Conservation (phyloP, 192 early-diverging fungal species). For the Helicostylum pulchrum region DNA sequence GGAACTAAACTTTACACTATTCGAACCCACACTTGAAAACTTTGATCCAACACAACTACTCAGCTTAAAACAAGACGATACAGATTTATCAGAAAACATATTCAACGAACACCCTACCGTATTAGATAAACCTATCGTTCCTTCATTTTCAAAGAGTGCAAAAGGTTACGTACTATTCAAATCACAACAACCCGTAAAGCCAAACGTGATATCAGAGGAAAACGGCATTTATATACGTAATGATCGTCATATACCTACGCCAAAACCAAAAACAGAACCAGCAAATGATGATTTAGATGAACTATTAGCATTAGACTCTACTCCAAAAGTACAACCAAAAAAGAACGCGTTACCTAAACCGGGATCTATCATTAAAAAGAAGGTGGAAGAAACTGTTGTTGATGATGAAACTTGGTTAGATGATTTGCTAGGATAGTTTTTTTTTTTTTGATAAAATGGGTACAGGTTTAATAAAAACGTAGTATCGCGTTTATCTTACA, state of each 20-base stretch:
- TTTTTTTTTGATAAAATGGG: too few relatives aligned
- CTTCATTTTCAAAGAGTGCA: conserved; percentile 24
- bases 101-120: conserved; percentile 8
- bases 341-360: conserved; percentile 9
- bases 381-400: not conserved
- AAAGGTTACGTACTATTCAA: conserved; percentile 31
- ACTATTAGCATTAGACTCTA: conserved; percentile 13
- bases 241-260: conserved; percentile 19
- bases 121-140: conserved; percentile 29
- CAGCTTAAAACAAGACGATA: conserved; percentile 4
- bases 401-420: conserved; percentile 32
- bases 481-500: too few relatives aligned
- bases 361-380: not conserved
- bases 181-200: not conserved
- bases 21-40: conserved; percentile 8
- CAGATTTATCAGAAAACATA: conserved; percentile 11
- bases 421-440: conserved; percentile 25
- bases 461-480: too few relatives aligned
- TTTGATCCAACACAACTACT: conserved; percentile 15
- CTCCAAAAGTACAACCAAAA: conserved; percentile 3
- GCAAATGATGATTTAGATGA: conserved; percentile 13
- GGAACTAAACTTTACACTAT: conserved; percentile 18
- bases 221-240: conserved; percentile 35
- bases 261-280: not conserved
- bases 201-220: not conserved